Evolutionary conservation across 805 yeast species (phyloP).

Genomic region (Pichia nakasei): DNA sequence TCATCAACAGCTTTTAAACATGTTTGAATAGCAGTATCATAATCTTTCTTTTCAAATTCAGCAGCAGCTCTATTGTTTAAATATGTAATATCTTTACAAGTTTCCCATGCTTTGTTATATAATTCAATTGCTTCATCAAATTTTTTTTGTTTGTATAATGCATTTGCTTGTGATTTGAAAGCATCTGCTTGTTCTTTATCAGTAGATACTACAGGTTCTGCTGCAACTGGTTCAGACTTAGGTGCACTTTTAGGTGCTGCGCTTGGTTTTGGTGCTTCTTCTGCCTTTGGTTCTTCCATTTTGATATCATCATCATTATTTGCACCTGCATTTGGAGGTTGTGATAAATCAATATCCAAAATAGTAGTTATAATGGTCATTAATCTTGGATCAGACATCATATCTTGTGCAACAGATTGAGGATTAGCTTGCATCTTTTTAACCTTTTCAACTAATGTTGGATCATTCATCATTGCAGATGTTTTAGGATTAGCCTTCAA

Average conservation of each 20-base stretch:
- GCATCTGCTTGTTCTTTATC: slow-evolving; percentile 49
- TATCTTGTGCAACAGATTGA: slow-evolving; percentile 56
- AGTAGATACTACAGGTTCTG: slow-evolving; percentile 8
- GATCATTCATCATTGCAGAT: slow-evolving; percentile 79
- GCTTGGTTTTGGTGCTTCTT: not conserved
- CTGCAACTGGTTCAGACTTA: slow-evolving; percentile 20
- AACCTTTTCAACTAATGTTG: slow-evolving; percentile 66
- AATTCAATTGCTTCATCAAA: slow-evolving; percentile 88
- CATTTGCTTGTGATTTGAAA: slow-evolving; percentile 79
- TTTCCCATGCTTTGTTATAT: slow-evolving; percentile 81
- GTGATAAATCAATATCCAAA: slow-evolving; percentile 64
- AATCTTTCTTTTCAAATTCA: slow-evolving; percentile 91
- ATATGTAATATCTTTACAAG: slow-evolving; percentile 78
- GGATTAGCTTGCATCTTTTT: slow-evolving; percentile 60
- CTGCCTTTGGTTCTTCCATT: slow-evolving; percentile 21
- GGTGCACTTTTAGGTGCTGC: slow-evolving; percentile 16
- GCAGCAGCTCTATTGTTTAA: slow-evolving; percentile 97
- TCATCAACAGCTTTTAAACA: slow-evolving; percentile 77
- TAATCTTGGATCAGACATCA: slow-evolving; percentile 74
- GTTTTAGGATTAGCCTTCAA: slow-evolving; percentile 82
- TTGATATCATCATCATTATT: slow-evolving; percentile 20
- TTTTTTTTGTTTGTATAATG: slow-evolving; percentile 72
- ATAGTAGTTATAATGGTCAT: slow-evolving; percentile 82
- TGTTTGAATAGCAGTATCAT: slow-evolving; percentile 73
- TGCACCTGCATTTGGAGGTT: slow-evolving; percentile 14